phyloP scores from a whole-genome alignment of 2,329 filamentous ascomycete genomes.

The Hypocrella siamensis region DNA sequence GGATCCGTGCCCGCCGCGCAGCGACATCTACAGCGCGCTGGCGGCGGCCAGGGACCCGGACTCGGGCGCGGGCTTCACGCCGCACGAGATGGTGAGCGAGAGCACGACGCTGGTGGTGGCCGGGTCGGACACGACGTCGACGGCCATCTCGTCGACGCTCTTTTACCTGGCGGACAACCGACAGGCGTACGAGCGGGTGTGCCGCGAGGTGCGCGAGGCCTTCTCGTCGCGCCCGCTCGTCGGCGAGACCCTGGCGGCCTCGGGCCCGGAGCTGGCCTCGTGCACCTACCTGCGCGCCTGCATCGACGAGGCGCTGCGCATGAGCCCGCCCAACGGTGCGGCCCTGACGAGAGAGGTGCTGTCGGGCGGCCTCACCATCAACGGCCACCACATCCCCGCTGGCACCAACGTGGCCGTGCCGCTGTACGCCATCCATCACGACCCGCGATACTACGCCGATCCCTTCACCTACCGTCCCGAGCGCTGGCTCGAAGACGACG shows the following conservation, averaged over 20 bases:
- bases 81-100: conserved; percentile 10
- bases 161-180: conserved; percentile 8
- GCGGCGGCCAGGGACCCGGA: conserved; percentile 8
- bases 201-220: conserved; percentile 3
- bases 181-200: conserved; percentile 4
- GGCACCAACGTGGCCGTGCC: background rate
- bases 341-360: conserved; percentile 7
- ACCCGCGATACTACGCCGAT: conserved; percentile 1
- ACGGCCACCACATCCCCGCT: background rate
- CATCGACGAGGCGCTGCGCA: conserved; percentile 10
- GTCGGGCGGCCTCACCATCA: background rate
- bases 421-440: conserved; percentile 1
- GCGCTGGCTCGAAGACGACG: conserved; percentile 3
- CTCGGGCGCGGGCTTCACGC: conserved; percentile 10
- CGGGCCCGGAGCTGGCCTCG: conserved; percentile 2
- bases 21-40: conserved; percentile 12
- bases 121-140: conserved; percentile 8
- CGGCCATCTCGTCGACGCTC: conserved; percentile 6
- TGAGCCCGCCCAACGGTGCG: conserved; percentile 8
- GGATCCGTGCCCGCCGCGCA: no score
- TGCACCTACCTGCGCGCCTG: conserved; percentile 9
- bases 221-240: conserved; percentile 1
- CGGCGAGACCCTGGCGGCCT: background rate
- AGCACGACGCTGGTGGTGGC: conserved; percentile 10
- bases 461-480: conserved; percentile 2